A percentile compares a stretch with the other conserved stretches of the same genome.
Evolutionary conservation across 2,329 filamentous ascomycete species (phyloP).

Genomic region (Sporothrix luriei): DNA sequence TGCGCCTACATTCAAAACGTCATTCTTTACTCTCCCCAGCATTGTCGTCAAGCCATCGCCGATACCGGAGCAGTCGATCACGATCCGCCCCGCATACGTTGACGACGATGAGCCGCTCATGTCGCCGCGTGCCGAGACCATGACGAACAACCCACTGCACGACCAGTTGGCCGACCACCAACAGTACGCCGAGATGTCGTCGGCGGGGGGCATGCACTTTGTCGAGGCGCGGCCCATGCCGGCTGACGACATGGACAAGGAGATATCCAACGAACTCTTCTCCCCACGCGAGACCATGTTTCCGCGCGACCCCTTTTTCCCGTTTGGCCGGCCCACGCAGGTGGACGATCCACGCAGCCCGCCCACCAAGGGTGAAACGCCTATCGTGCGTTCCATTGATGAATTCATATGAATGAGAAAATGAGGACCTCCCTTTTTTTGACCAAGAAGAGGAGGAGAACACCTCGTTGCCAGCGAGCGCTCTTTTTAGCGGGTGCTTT

Average conservation of each 20-base stretch:
- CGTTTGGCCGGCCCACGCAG: constrained; percentile 56
- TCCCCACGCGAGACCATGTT: constrained; percentile 58
- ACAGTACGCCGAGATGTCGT: constrained; percentile 33
- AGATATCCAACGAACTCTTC: constrained; percentile 45
- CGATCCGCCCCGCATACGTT: constrained; percentile 23
- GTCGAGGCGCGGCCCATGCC: constrained; percentile 57
- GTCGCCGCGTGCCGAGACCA: constrained; percentile 72
- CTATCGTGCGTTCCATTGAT: constrained; percentile 76
- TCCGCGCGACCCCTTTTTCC: constrained; percentile 55
- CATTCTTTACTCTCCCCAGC: constrained; percentile 27
- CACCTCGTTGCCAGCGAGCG: constrained; percentile 19
- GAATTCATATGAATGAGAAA: constrained; percentile 64
- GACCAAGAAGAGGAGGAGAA: background rate
- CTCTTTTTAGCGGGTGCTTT: background rate
- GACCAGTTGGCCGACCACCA: constrained; percentile 47
- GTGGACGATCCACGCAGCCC: constrained; percentile 71
- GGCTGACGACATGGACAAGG: constrained; percentile 44
- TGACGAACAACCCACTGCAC: constrained; percentile 69
- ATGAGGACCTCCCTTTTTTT: background rate
- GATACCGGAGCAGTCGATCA: constrained; percentile 19
- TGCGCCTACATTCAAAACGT: constrained; percentile 15
- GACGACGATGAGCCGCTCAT: constrained; percentile 56
- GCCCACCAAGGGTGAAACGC: constrained; percentile 71
- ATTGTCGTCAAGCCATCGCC: constrained; percentile 37
- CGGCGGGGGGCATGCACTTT: constrained; percentile 51